phyloP scores from a whole-genome alignment of 2,329 filamentous ascomycete genomes.

The Aspergillus amoenus region DNA sequence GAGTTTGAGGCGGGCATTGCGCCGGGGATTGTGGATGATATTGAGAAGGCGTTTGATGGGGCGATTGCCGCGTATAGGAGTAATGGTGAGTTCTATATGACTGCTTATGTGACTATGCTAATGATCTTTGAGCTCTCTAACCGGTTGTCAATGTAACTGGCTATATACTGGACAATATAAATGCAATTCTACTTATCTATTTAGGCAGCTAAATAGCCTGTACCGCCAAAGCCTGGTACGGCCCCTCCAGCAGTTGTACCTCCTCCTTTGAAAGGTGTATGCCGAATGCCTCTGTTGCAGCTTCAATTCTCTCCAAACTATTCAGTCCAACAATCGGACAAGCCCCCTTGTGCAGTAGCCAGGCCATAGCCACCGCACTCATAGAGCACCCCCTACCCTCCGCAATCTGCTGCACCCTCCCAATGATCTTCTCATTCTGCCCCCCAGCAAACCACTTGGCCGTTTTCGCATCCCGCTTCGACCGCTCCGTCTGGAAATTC shows the following conservation, averaged over 20 bases:
- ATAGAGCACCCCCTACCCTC: constrained; percentile 20
- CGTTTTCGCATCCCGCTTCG: background rate
- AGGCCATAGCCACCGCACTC: constrained; percentile 23
- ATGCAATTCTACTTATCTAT: no score
- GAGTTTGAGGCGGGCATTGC: background rate
- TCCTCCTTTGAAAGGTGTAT: background rate
- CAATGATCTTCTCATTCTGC: constrained; percentile 15
- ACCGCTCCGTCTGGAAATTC: constrained; percentile 4
- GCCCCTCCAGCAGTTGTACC: background rate
- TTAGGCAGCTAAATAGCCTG: background rate
- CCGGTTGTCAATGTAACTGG: no score
- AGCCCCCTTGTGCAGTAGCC: constrained; percentile 21
- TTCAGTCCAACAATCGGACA: constrained; percentile 27
- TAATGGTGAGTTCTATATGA: background rate
- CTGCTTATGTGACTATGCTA: no score
- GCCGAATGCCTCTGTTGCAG: background rate
- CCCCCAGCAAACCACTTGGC: background rate
- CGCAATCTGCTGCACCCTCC: constrained; percentile 15
- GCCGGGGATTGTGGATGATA: background rate
- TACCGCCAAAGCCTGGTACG: background rate
- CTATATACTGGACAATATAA: no score
- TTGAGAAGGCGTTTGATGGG: background rate
- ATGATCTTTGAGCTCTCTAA: no score
- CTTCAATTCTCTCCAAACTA: constrained; percentile 21
- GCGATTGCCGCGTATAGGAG: background rate